Evolutionary conservation across 139 green algal genomes (phyloP), one percentile per base, ranked within the genome.

Genomic region (Volvox reticuliferus): DNA sequence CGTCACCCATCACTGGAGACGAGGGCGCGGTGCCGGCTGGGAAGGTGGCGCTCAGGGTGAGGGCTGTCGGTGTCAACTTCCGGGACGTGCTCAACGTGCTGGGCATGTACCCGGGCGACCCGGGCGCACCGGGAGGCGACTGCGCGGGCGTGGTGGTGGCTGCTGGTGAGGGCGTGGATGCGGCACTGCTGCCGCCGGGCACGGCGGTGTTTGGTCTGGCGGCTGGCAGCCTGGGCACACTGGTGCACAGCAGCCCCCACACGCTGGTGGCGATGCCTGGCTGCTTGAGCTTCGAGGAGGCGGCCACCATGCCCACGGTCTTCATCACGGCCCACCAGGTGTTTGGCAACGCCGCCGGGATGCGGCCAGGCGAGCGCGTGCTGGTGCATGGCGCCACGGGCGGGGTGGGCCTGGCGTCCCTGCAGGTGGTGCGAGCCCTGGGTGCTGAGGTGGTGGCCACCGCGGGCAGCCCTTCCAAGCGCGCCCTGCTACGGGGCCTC

Each of bases 181-280:
- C 32, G 9, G 32, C 24, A 13, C 50, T 79, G 76, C 77, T 95
- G 28, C 26, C 83, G 71, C 65, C 86, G 14, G 97, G 97, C 61
- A 92, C 95, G 19, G 84, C 94, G 1, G 97, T 98, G 86, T 98
- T 98, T 94, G 97, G 97, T 17, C 89, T 98, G 76, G 96, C 97
- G 2, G 92, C 87, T 14, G 97, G 97, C 78, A 95, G 95, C 81
- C 92, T 98, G 68, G 97, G 95, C 82, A 96, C 94, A 12, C 88
- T 94, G 73, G 96, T 97, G 33, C 33, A 88, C 19, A 95, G 93
- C 79, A 88, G 86, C 28, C 90, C 93, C 1, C 36, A 78, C 12
- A 97, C 91, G 19, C 32, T 98, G 73, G 95, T 95, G 13, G 35
- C 92, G 55, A 93, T 97, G 94, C 97, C 97, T 18, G 62, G 86